Evolutionary conservation across 169 alveolate species (phyloP).

Genomic region (Cryptosporidium felis): DNA sequence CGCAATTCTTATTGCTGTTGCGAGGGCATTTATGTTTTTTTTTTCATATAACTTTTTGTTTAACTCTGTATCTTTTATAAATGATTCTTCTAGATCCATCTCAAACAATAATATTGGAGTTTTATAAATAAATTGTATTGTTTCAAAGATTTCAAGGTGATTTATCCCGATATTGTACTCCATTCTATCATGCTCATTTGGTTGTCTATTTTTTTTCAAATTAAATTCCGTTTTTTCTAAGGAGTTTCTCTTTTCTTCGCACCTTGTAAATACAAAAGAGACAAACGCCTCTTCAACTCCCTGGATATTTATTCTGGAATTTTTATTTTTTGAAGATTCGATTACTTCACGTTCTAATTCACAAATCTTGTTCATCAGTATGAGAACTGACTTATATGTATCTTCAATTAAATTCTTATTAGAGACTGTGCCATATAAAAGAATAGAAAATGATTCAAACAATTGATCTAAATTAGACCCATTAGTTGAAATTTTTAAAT

Average conservation of each 20-base stretch:
- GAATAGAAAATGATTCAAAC: slow-evolving; percentile 46
- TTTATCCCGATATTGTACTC: background rate
- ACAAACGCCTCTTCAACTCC: slow-evolving; percentile 55
- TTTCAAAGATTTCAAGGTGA: slow-evolving; percentile 22
- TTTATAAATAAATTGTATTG: slow-evolving; percentile 34
- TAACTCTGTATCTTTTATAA: slow-evolving; percentile 13
- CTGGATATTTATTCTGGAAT: slow-evolving; percentile 25
- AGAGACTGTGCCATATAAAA: slow-evolving; percentile 14
- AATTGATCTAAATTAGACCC: slow-evolving; percentile 4
- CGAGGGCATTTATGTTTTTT: background rate
- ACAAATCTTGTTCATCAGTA: slow-evolving; percentile 13
- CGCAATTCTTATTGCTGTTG: slow-evolving; percentile 30
- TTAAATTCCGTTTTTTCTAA: background rate
- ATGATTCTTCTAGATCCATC: background rate
- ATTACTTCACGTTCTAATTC: slow-evolving; percentile 20
- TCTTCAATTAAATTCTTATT: background rate
- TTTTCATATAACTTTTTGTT: slow-evolving; percentile 11
- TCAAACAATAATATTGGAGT: slow-evolving; percentile 47
- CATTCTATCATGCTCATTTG: background rate
- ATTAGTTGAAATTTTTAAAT: background rate
- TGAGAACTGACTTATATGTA: background rate
- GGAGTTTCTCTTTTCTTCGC: background rate
- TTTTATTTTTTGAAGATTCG: background rate
- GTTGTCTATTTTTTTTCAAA: background rate
- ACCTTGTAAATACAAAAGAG: slow-evolving; percentile 5